Evolutionary conservation across 306 rosid genomes (phyloP).

Genomic region (Spatholobus suberectus): DNA sequence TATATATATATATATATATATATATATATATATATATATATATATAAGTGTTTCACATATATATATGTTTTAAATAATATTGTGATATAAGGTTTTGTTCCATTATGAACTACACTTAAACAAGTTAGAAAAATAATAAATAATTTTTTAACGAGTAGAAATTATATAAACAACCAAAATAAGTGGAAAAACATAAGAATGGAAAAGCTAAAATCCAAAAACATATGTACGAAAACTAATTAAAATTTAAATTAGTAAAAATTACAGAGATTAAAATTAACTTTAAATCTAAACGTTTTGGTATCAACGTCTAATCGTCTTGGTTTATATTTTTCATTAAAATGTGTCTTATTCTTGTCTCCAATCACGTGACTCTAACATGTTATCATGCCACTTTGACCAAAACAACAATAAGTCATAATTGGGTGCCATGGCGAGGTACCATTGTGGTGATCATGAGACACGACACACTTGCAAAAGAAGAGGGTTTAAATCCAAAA

Average conservation of each 20-base stretch:
- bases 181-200: no score
- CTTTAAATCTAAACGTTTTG: neutral
- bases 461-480: constrained; percentile 3
- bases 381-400: constrained; percentile 43
- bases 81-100: neutral
- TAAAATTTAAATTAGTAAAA: no score
- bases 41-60: no score
- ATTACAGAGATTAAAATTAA: no score
- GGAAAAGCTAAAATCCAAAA: no score
- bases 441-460: constrained; percentile 26
- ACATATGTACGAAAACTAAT: no score
- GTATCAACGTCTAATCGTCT: neutral
- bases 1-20: no score
- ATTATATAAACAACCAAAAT: no score
- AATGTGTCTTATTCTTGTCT: neutral
- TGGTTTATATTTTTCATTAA: neutral
- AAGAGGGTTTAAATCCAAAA: constrained; percentile 25
- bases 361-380: constrained; percentile 32
- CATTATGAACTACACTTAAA: neutral
- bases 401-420: constrained; percentile 36
- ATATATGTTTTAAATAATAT: no score
- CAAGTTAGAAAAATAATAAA: neutral
- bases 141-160: neutral
- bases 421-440: constrained; percentile 9
- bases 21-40: no score